Evolutionary conservation across 306 rosid genomes (phyloP).

Genomic region (Datisca glomerata): DNA sequence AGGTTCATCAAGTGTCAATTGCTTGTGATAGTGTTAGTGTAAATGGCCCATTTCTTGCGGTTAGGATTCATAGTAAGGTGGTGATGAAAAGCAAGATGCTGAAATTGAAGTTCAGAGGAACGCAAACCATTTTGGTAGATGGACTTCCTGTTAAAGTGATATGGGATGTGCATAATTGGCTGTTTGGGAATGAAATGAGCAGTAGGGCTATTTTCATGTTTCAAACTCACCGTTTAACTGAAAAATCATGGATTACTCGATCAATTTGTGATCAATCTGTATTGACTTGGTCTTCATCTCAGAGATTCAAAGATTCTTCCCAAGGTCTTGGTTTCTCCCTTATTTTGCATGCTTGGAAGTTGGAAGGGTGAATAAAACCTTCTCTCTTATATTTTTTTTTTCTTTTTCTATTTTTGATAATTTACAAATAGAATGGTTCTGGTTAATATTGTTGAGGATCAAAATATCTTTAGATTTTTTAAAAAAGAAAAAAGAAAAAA

Average conservation of each 20-base stretch:
- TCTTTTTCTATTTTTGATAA: too few relatives aligned
- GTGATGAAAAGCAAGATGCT: conserved; percentile 81
- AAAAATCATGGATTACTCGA: conserved; percentile 55
- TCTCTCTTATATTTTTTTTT: too few relatives aligned
- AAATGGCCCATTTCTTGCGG: conserved; percentile 45
- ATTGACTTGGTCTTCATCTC: conserved; percentile 75
- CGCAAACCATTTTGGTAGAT: conserved; percentile 74
- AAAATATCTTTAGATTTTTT: too few relatives aligned
- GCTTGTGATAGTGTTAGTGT: conserved; percentile 66
- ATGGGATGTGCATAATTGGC: conserved; percentile 98
- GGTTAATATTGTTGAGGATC: too few relatives aligned
- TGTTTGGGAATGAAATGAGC: conserved; percentile 55
- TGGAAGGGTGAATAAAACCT: conserved; percentile 79
- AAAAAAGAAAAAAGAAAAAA: too few relatives aligned
- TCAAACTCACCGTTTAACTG: conserved; percentile 53
- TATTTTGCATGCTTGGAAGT: conserved; percentile 77
- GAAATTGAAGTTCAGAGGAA: conserved; percentile 88
- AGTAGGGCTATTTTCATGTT: conserved; percentile 92
- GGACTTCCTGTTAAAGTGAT: conserved; percentile 74
- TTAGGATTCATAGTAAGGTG: conserved; percentile 67
- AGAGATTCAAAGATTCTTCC: conserved; percentile 63
- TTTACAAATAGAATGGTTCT: too few relatives aligned
- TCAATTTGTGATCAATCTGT: conserved; percentile 45
- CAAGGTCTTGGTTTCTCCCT: conserved; percentile 66
- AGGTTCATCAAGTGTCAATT: conserved; percentile 63